phyloP scores from a whole-genome alignment of 169 alveolate species.

The Babesia ovata region DNA sequence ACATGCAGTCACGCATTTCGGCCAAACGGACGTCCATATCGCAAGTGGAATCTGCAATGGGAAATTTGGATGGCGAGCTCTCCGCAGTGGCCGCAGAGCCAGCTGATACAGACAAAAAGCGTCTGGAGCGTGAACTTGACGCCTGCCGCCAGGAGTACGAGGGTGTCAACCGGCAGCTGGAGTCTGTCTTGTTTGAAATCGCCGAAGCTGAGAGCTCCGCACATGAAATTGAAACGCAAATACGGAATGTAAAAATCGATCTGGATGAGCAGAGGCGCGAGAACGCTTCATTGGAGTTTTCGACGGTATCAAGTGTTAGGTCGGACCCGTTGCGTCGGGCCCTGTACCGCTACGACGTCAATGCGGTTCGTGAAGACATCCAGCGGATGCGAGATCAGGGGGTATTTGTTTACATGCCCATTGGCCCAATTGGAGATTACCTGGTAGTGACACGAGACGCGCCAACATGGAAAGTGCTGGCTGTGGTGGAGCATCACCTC shows the following conservation, averaged over 20 bases:
- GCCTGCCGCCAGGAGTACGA: slow-evolving; percentile 43
- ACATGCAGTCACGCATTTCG: slow-evolving; percentile 32
- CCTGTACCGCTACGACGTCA: slow-evolving; percentile 51
- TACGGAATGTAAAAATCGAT: slow-evolving; percentile 25
- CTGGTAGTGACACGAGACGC: slow-evolving; percentile 42
- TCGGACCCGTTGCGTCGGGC: not conserved
- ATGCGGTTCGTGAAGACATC: slow-evolving; percentile 40
- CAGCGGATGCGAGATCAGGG: slow-evolving; percentile 10
- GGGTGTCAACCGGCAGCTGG: slow-evolving; percentile 14
- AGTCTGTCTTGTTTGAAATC: not conserved
- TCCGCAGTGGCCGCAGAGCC: slow-evolving; percentile 28
- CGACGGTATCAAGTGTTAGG: not conserved
- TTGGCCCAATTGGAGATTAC: slow-evolving; percentile 72
- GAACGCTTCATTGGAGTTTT: slow-evolving; percentile 11
- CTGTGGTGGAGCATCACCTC: slow-evolving; percentile 63
- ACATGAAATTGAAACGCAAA: slow-evolving; percentile 44
- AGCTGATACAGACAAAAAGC: slow-evolving; percentile 18
- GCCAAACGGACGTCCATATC: slow-evolving; percentile 33
- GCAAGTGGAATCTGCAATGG: slow-evolving; percentile 56
- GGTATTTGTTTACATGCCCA: slow-evolving; percentile 44
- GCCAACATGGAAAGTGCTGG: slow-evolving; percentile 57
- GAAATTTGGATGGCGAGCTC: slow-evolving; percentile 44
- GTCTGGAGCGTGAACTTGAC: slow-evolving; percentile 39
- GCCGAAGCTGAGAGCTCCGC: slow-evolving; percentile 28
- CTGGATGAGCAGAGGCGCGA: slow-evolving; percentile 61